These are phyloP conservation scores for Hygrocybe punicea DNA, from an alignment of 768 basidiomycete species.

Conservation along the genomic window DNA sequence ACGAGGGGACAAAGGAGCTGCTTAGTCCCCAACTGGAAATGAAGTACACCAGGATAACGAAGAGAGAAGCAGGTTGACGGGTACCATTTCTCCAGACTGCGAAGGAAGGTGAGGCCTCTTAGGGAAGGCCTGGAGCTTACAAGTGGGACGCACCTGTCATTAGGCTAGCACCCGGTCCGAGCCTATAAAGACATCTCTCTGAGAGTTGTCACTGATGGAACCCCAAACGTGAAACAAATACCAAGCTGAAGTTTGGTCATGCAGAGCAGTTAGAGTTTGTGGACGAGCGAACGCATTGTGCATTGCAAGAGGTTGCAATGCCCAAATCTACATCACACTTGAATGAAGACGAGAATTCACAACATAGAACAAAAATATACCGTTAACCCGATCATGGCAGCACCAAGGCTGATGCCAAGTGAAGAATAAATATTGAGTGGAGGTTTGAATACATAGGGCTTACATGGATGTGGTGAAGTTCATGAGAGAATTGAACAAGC, in stretches of 20 bases:
- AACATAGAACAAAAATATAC: background rate
- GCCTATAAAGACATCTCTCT: background rate
- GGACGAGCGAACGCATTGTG: background rate
- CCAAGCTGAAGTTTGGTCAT: background rate
- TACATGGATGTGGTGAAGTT: constrained; percentile 1
- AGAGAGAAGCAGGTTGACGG: background rate
- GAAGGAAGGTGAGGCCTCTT: background rate
- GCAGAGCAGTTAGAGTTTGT: constrained; percentile 1
- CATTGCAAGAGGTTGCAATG: background rate
- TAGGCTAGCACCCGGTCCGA: background rate
- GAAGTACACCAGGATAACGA: constrained; percentile 1
- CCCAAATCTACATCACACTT: background rate
- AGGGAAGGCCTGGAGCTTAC: background rate
- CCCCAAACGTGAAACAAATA: background rate
- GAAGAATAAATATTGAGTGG: background rate
- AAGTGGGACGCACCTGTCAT: background rate
- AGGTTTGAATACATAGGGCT: background rate
- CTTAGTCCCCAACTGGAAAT: background rate
- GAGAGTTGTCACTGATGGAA: background rate
- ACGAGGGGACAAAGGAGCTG: background rate
- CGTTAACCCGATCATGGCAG: background rate
- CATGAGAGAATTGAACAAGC: background rate
- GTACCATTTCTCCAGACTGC: background rate
- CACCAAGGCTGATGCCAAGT: background rate
- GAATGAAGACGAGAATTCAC: background rate